Base-by-base conservation (phyloP, 169 alveolate species). In the Plasmodium blacklocki region DNA sequence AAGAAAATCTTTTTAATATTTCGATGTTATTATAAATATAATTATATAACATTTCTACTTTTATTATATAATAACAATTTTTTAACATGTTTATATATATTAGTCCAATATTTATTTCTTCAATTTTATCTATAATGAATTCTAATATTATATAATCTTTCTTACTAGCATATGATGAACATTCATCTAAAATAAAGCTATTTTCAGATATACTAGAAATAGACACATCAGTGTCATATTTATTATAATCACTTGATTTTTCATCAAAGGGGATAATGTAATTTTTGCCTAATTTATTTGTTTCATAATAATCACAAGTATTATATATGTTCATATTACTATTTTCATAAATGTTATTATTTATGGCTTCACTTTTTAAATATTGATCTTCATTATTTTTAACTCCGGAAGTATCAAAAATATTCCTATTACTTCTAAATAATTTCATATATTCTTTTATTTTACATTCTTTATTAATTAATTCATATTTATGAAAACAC, bases 61-160 rank as follows among this genome's bases (percentile, higher is more conserved):
- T 86, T 62, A 86, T 86, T 21, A 86, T 71, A 64, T 86, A 72
- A 39, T 86, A 86, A 62, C 92, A 86, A 86, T 86, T 86, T 18
- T 49, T 73, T 26, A 86, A 56, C n/a, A 56, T 54, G 18, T 86
- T 56, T 64, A 43, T 86, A 73, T 86, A 86, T 19, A 45, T 26
- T 26, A 71, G 21, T 19, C 50, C 86, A n/a, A 86, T 54, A 74
- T 86, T 71, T 66, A 86, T 86, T 12, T 19, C 67, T 71, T 49
- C 72, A 29, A 86, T 71, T 39, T 45, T 43, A 49, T 86, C 88
- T 71, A 86, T 23, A 47, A 86, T 43, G 50, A 86, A 86, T 66
- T 86, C 88, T 73, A 86, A 66, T 43, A 72, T 71, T 1, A 72
- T 63, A 47, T 71, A 73, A 59, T 63, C 88, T 49, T 47, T 32